Evolutionary conservation across 768 basidiomycete genomes (phyloP).

Genomic region (Leccinum truebloodii): DNA sequence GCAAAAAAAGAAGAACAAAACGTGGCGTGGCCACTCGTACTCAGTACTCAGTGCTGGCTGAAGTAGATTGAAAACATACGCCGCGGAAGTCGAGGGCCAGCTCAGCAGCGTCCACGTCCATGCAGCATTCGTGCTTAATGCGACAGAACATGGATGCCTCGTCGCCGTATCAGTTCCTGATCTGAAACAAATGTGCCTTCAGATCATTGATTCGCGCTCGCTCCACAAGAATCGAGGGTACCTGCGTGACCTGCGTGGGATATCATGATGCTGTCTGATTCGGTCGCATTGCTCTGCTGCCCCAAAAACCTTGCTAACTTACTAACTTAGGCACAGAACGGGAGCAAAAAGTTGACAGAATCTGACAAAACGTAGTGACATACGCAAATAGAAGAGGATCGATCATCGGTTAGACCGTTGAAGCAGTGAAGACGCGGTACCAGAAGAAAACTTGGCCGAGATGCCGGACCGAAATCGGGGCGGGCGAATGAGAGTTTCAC

Average conservation of each 20-base stretch:
- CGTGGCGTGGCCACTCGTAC: not conserved
- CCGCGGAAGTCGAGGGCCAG: constrained; percentile 1
- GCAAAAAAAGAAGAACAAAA: not conserved
- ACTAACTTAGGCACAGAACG: not conserved
- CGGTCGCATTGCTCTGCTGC: not conserved
- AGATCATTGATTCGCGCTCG: not conserved
- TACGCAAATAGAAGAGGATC: not conserved
- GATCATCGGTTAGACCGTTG: too few species aligned
- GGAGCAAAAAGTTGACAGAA: not conserved
- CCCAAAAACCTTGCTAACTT: not conserved
- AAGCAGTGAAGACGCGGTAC: too few species aligned
- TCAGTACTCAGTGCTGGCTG: not conserved
- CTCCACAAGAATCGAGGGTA: constrained; percentile 1
- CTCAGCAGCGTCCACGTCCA: not conserved
- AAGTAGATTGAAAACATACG: not conserved
- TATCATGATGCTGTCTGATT: not conserved
- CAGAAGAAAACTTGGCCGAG: too few species aligned
- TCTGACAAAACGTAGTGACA: not conserved
- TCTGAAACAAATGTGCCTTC: not conserved
- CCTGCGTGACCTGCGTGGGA: not conserved
- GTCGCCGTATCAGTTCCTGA: constrained; percentile 2
- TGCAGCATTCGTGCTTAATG: not conserved
- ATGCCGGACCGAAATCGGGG: not conserved
- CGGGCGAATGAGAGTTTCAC: not conserved
- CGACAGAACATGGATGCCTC: not conserved